phyloP scores from a whole-genome alignment of 2,329 filamentous ascomycete genomes.

The Akanthomyces muscarius region DNA sequence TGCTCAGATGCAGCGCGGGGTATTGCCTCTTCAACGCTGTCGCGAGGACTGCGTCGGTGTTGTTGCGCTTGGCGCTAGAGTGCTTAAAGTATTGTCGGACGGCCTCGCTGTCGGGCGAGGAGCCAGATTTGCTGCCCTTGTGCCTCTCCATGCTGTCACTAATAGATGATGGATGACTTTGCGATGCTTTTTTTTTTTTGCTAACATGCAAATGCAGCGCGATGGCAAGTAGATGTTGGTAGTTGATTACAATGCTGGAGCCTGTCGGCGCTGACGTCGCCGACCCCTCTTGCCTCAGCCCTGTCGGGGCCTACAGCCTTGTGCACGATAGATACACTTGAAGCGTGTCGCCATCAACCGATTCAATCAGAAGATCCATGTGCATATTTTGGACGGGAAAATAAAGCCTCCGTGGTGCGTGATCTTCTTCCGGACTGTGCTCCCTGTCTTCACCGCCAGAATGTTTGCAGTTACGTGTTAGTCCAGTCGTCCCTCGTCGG shows the following conservation, averaged over 20 bases:
- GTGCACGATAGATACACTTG: not conserved
- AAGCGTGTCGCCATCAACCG: not conserved
- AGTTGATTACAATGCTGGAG: not conserved
- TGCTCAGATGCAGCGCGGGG: constrained; percentile 10
- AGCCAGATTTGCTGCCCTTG: not conserved
- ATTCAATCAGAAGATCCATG: not conserved
- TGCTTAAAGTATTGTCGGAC: constrained; percentile 33
- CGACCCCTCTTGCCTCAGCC: constrained; percentile 10
- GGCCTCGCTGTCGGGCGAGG: not conserved
- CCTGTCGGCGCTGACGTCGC: constrained; percentile 4
- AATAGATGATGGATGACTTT: not conserved
- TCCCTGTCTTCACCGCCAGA: not conserved
- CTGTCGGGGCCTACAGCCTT: not conserved
- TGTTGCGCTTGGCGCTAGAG: constrained; percentile 36
- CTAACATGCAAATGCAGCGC: not conserved
- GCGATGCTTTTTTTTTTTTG: not conserved
- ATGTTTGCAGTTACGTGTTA: not conserved
- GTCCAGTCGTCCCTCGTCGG: not conserved
- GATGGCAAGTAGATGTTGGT: not conserved
- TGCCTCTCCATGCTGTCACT: not conserved
- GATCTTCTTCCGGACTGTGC: no score
- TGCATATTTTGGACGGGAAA: no score
- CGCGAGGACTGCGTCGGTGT: constrained; percentile 42
- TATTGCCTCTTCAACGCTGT: constrained; percentile 35
- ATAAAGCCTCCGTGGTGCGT: not conserved